Base-by-base conservation (phyloP, 2,329 filamentous ascomycete species). In the Neocucurbitaria cava region DNA sequence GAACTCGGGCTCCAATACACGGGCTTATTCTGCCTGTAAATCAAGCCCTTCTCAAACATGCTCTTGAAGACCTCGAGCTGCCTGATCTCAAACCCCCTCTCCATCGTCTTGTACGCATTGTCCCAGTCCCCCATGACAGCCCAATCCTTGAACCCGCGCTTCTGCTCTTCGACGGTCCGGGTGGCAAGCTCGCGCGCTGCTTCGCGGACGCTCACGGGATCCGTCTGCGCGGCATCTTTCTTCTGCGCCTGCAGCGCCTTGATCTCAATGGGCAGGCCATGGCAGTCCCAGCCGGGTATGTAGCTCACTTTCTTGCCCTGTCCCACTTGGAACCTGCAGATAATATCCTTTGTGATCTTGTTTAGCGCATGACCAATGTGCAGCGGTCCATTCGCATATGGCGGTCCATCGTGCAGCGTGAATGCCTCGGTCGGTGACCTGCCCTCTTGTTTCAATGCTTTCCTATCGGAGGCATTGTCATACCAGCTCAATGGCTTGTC, bases 281-380 rank as follows among this genome's bases (percentile, higher is more conserved):
- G 95, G 64, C 95, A 99, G 74, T 99, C 96, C 95, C 95, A 99
- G 41, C 95, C 94, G 2, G 95, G 95, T 15, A 92, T 82, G 70
- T 96, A 99, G 35, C 87, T 82, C 30, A 98, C 88, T 58, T 86
- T 83, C 64, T 85, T 88, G 17, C 91, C 95, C 70, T 89, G 84
- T 56, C 90, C 87, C 56, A 98, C 80, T 78, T 96, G 87, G 57
- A 89, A 87, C 36, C 95, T 86, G 65, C 92, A 83, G 58, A 96
- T 91, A 69, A 98, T 90, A 77, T 99, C 95, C 80, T 99, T 99
- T 55, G 96, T 82, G 65, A 98, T 89, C 79, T 99, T 99, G 78
- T 99, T 99, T 71, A 99, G 81, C 31, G 95, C 92, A 81, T 99
- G 95, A 2, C 95, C 95, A 56, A 96, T 87, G 71, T 99, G 95